A percentile compares a stretch with the other conserved stretches of the same genome.
phyloP scores from a whole-genome alignment of 1,284 basidiomycete species.

The Leccinum laetum region DNA sequence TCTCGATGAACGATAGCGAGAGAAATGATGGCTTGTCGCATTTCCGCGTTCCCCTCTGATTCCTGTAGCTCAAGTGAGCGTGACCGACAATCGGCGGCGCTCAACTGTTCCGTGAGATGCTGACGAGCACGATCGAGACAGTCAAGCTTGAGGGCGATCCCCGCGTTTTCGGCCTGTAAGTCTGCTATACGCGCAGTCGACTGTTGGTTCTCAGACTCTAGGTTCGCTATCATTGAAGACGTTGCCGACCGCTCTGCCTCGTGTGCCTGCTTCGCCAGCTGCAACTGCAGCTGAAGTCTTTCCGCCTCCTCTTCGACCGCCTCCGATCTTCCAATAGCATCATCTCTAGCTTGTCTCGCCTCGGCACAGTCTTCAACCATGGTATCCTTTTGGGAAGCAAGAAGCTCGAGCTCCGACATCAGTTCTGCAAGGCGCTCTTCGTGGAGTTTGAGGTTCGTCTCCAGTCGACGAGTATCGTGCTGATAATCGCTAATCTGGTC shows the following conservation, averaged over 20 bases:
- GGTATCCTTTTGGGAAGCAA: constrained; percentile 63
- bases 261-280: constrained; percentile 6
- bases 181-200: constrained; percentile 11
- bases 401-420: constrained; percentile 62
- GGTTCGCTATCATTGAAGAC: constrained; percentile 13
- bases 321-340: constrained; percentile 46
- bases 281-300: constrained; percentile 46
- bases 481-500: constrained; percentile 74
- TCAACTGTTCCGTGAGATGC: constrained; percentile 13
- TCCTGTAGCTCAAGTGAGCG: constrained; percentile 12
- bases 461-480: constrained; percentile 71
- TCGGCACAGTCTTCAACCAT: constrained; percentile 81
- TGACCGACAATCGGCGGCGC: constrained; percentile 6
- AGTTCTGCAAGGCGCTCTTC: constrained; percentile 72
- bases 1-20: constrained; percentile 31
- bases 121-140: constrained; percentile 11
- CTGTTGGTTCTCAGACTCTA: constrained; percentile 18
- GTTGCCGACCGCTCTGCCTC: constrained; percentile 23
- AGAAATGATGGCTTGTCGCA: constrained; percentile 30
- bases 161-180: constrained; percentile 18
- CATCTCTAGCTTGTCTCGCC: constrained; percentile 67
- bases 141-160: constrained; percentile 17
- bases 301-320: constrained; percentile 52
- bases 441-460: constrained; percentile 67
- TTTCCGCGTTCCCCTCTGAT: constrained; percentile 15